These are phyloP conservation scores for Globisporangium paddicum DNA, from an alignment of 352 stramenopile species.

Conservation along the genomic window DNA sequence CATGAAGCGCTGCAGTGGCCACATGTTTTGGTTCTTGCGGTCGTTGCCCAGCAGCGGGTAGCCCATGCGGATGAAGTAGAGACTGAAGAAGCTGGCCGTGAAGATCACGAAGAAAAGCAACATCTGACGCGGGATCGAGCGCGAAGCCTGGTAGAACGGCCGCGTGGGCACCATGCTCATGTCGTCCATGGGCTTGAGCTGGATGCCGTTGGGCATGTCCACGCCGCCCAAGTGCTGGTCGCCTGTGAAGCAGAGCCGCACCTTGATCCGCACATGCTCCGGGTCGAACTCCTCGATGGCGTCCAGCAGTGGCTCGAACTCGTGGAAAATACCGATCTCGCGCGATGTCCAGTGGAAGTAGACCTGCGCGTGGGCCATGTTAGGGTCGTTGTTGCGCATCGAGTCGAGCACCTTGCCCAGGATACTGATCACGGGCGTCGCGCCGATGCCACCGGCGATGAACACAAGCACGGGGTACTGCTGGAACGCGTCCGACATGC, in stretches of 20 bases:
- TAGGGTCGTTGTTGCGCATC: constrained; percentile 75
- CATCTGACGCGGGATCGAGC: constrained; percentile 66
- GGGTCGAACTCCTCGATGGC: constrained; percentile 75
- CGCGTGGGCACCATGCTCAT: constrained; percentile 73
- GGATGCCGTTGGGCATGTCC: constrained; percentile 69
- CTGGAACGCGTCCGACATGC: constrained; percentile 81
- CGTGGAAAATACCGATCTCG: constrained; percentile 81
- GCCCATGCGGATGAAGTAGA: constrained; percentile 67
- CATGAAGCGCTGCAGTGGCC: constrained; percentile 76
- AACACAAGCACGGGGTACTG: constrained; percentile 79
- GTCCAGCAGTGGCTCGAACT: constrained; percentile 77
- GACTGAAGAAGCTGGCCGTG: constrained; percentile 57
- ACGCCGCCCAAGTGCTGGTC: constrained; percentile 74
- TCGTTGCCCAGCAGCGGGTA: constrained; percentile 66
- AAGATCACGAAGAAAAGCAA: constrained; percentile 80
- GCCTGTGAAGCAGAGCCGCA: constrained; percentile 75
- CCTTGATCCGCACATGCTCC: constrained; percentile 57
- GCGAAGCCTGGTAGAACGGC: constrained; percentile 69
- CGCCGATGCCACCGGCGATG: constrained; percentile 81
- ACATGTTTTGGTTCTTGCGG: constrained; percentile 70
- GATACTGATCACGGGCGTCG: constrained; percentile 87
- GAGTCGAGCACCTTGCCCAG: constrained; percentile 82
- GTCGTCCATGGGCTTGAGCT: constrained; percentile 78
- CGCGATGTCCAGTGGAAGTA: constrained; percentile 86
- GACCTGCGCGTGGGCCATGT: constrained; percentile 61